Base-by-base conservation (phyloP, 495 filamentous ascomycete genomes). In the Lepidopterella palustris region DNA sequence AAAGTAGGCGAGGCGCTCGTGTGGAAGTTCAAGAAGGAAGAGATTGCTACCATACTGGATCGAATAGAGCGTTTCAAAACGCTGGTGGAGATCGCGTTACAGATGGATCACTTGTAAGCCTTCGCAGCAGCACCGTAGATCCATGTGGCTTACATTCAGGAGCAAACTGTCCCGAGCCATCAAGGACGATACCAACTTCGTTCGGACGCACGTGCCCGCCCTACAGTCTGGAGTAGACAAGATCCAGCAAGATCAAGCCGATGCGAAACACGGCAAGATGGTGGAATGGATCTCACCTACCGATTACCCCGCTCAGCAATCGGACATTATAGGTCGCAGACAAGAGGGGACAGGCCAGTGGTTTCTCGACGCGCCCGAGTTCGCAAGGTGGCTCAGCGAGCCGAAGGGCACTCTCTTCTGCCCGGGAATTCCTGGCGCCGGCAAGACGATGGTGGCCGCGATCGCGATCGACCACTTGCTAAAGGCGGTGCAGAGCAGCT, bases 321-420 rank as follows among this genome's bases (percentile, higher is more conserved):
- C 53, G 21, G 72, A 72, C 56, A 66, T 65, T 45, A 58, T 76
- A 31, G 56, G 53, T 20, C 59, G 62, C 28, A 60, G 71, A 57
- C 70, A 73, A 24, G 52, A 67, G 24, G 74, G 68, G 15, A 76
- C 75, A 11, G 70, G 71, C 9, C 64, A 67, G 29, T 77, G 75
- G 74, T 68, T 77, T 47, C 52, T 77, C 3, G 55, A 73, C 9
- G 71, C 71, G 0, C 5, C 29, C 8, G 68, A 74, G 25, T 73
- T 72, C 51, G 62, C 70, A 23, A 59, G 58, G 5, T 78, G 74
- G 73, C 47, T 64, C 10, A 27, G 64, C 15, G 64, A 55, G 25
- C 18, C 23, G 6, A 65, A 63, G 21, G 47, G 62, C 18, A 69
- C 68, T 9, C 51, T 74, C 13, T 72, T 71, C 59, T 76, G 69